phyloP scores from a whole-genome alignment of 768 basidiomycete genomes.

The Naganishia onofrii region DNA sequence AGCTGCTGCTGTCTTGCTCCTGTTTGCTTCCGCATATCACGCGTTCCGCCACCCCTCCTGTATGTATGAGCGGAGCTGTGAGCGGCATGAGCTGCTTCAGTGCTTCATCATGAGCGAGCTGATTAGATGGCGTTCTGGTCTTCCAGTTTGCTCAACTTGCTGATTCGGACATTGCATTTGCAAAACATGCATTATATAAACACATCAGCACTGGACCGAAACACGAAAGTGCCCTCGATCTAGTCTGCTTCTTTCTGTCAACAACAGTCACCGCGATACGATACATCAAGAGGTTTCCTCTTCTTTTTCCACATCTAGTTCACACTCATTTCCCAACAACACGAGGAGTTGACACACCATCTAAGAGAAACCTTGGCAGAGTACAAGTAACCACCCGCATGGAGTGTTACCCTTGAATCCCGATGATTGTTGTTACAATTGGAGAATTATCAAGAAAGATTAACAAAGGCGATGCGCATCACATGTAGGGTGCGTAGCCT shows the following conservation, averaged over 20 bases:
- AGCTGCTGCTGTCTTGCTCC: too few species aligned
- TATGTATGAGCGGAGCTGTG: too few species aligned
- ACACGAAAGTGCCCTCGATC: neutral
- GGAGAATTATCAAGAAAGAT: conserved; percentile 6
- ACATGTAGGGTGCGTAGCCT: conserved; percentile 33
- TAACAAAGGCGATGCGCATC: neutral
- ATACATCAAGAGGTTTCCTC: conserved; percentile 16
- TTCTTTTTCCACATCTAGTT: conserved; percentile 17
- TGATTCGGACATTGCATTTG: neutral
- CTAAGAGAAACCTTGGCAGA: conserved; percentile 18
- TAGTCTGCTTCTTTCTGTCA: neutral
- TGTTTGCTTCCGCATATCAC: too few species aligned
- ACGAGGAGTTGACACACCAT: conserved; percentile 22
- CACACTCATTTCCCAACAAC: conserved; percentile 19
- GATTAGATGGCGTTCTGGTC: too few species aligned
- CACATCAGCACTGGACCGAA: neutral
- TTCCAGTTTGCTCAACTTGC: too few species aligned
- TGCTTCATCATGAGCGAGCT: too few species aligned
- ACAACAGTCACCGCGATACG: conserved; percentile 4
- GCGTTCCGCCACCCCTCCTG: too few species aligned
- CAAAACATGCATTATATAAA: conserved; percentile 7
- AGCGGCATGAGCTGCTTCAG: too few species aligned
- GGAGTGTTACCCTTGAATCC: conserved; percentile 18
- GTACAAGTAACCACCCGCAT: conserved; percentile 15
- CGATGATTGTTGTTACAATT: conserved; percentile 14